Evolutionary conservation across 1,139 yeast genomes (phyloP), one percentile per base, ranked within the genome.

Genomic region (Yamadazyma kanchanaburiensis): DNA sequence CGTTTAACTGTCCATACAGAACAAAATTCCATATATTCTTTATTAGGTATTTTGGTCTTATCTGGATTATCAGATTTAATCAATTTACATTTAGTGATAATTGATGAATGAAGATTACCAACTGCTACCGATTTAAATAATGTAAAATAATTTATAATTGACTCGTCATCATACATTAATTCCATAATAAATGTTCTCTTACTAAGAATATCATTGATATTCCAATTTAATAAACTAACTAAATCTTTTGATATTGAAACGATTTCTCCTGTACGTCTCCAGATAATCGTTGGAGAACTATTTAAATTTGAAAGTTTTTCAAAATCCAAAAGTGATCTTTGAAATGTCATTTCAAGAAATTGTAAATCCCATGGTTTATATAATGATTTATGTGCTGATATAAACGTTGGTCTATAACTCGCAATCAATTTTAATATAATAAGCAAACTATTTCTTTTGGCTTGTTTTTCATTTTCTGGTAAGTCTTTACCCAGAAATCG

Each of bases 231-330:
- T 38, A 82, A 57, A 11, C 78, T 72, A 12, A 79, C 68, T 45
- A 81, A 68, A 44, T 81, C 88, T 38, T 79, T 77, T 6, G 85
- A 77, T 15, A 80, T 71, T 11, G 80, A 80, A 8, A 80, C 85
- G 23, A 82, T 76, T 48, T 82, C 89, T 5, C 89, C 88, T 0
- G 89, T 79, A 26, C 89, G 60, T 45, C 89, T 64, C 89, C 89
- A 82, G 40, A 81, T 80, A 8, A 81, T 76, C 4, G 87, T 77
- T 2, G 89, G 89, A 2, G 82, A 73, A 23, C 78, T 71, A 32
- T 74, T 71, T 40, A 73, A 51, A 15, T 80, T 74, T 21, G 78
- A 73, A 15, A 77, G 60, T 26, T 70, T 52, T 49, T 82, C 88
- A 45, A 78, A 77, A 46, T 81, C 88, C 12, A 82, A 51, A 18